Base-by-base conservation (phyloP, 441 rosid genomes). In the Populus tomentosa region DNA sequence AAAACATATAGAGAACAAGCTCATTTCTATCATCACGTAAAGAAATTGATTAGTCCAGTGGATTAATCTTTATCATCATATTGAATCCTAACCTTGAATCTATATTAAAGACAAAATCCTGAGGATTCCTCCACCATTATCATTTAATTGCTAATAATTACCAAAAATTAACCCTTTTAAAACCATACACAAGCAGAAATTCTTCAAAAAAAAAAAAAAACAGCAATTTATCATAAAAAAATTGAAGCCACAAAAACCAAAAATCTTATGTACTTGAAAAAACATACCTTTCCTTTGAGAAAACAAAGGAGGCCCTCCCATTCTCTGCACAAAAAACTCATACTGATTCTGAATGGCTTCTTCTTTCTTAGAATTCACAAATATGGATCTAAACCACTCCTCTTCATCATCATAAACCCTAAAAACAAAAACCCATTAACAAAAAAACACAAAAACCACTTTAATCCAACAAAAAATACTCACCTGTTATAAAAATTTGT, bases 261-360 rank as follows among this genome's bases (percentile, higher is more conserved):
- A 40, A 5, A 0, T 3, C 3, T 18, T 36, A 70, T 10, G 8
- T n/a, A 5, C 10, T 62, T 20, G 40, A 77, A 73, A 7, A 69
- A 20, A n/a, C 81, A 2, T 38, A 94, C 98, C 98, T 90, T 85
- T 95, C 69, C 98, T 84, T 77, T 95, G 94, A 33, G 98, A 95
- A 77, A 84, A 95, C 79, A 95, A 84, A 67, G 92, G 89, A 74
- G 98, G 97, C 1, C 98, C 98, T 23, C 98, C 98, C 98, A 95
- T 92, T 77, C 98, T 85, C 87, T 93, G 95, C 71, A 89, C 93
- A 69, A 95, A 91, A 87, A 95, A 95, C 82, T 95, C 99, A 59
- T 92, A 95, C 69, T 93, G 98, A 74, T 93, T 95, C 77, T 89
- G 96, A 70, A 93, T 90, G 0, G 99, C 97, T 53, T 92, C 98